These are phyloP conservation scores for Aspergillus arachidicola DNA, from an alignment of 2,329 filamentous ascomycete species.

Conservation along the genomic window DNA sequence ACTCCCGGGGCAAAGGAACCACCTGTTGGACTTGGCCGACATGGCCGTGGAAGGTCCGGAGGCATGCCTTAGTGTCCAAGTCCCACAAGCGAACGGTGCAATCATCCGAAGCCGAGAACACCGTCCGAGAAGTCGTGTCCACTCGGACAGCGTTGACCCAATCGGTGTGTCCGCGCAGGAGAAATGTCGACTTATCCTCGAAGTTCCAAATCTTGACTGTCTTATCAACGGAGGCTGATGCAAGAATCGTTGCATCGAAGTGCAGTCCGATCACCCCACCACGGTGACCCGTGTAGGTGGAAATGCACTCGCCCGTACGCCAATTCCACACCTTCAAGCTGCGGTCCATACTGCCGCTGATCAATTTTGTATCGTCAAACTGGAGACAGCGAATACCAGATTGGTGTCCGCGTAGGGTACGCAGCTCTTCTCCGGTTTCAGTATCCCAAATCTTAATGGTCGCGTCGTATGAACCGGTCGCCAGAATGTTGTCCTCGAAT, in stretches of 20 bases:
- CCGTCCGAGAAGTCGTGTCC: slow-evolving; percentile 76
- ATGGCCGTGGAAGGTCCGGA: slow-evolving; percentile 80
- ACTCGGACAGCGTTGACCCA: slow-evolving; percentile 97
- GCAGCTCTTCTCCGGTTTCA: slow-evolving; percentile 79
- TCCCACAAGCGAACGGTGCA: slow-evolving; percentile 92
- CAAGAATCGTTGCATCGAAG: slow-evolving; percentile 81
- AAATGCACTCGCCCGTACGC: slow-evolving; percentile 84
- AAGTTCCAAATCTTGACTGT: slow-evolving; percentile 94
- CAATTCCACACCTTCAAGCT: slow-evolving; percentile 96
- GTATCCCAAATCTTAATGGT: slow-evolving; percentile 97
- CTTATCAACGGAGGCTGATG: slow-evolving; percentile 85
- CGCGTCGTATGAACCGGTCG: slow-evolving; percentile 91
- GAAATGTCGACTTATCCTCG: slow-evolving; percentile 76
- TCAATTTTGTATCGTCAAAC: slow-evolving; percentile 88
- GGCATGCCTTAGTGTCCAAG: slow-evolving; percentile 77
- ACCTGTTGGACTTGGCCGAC: slow-evolving; percentile 96
- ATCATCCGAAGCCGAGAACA: slow-evolving; percentile 93
- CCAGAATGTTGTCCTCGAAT: slow-evolving; percentile 86
- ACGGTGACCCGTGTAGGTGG: slow-evolving; percentile 76
- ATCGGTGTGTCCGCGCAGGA: slow-evolving; percentile 80
- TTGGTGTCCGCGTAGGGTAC: slow-evolving; percentile 82
- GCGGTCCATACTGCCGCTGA: slow-evolving; percentile 84
- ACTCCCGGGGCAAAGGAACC: slow-evolving; percentile 78
- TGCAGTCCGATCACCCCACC: slow-evolving; percentile 85
- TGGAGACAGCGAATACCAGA: slow-evolving; percentile 85